Evolutionary conservation across 441 rosid genomes (phyloP).

Genomic region (Croton setiger): DNA sequence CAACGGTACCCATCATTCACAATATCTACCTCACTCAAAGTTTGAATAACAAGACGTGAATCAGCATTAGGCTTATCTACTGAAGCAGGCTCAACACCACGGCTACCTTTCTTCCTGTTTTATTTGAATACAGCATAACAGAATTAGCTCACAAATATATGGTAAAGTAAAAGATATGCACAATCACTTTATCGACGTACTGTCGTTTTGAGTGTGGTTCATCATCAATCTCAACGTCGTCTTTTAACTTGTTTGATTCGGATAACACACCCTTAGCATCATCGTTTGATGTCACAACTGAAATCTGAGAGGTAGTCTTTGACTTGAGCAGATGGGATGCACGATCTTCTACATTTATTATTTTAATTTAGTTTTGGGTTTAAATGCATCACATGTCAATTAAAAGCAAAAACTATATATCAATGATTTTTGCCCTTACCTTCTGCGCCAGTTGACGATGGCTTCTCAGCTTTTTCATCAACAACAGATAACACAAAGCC

Average conservation of each 20-base stretch:
- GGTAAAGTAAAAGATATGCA: background rate
- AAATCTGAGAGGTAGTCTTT: slow-evolving; percentile 33
- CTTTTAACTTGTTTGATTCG: slow-evolving; percentile 44
- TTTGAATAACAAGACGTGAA: slow-evolving; percentile 58
- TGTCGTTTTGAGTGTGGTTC: slow-evolving; percentile 57
- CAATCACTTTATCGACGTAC: slow-evolving; percentile 32
- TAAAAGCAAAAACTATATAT: slow-evolving; percentile 3
- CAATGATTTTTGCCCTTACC: slow-evolving; percentile 38
- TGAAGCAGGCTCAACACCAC: slow-evolving; percentile 34
- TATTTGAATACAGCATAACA: slow-evolving; percentile 17
- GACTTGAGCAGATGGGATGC: slow-evolving; percentile 32
- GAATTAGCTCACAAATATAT: slow-evolving; percentile 16
- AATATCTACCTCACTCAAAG: slow-evolving; percentile 68
- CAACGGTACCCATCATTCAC: slow-evolving; percentile 95
- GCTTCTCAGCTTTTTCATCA: slow-evolving; percentile 46
- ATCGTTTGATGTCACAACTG: slow-evolving; percentile 33
- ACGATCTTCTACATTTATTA: slow-evolving; percentile 38
- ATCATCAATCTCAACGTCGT: slow-evolving; percentile 41
- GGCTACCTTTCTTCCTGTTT: slow-evolving; percentile 59
- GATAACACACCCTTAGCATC: slow-evolving; percentile 39
- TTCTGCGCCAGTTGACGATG: slow-evolving; percentile 31
- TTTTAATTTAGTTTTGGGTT: slow-evolving; percentile 40
- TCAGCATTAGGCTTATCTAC: slow-evolving; percentile 51
- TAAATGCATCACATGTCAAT: slow-evolving; percentile 16
- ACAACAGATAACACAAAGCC: slow-evolving; percentile 40